Base-by-base conservation (phyloP, 768 basidiomycete species). In the Mycena floridula region DNA sequence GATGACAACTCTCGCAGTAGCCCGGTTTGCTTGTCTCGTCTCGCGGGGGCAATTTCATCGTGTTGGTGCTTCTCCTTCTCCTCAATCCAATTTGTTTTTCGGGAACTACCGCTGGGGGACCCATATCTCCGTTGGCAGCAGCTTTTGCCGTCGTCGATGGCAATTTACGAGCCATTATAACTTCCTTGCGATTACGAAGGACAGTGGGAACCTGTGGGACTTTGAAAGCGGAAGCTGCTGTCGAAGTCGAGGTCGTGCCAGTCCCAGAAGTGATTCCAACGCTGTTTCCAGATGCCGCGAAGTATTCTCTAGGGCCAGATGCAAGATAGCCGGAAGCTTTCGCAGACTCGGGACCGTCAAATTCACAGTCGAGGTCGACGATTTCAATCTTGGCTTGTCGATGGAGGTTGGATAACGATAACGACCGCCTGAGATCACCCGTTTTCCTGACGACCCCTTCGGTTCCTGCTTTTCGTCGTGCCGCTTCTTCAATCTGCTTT, bases 1-100 rank as follows among this genome's bases (percentile, higher is more conserved):
- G 57, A 28, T 94, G 78, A 62, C 96, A 99, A 59, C 92, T 94
- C 64, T 99, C 96, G 62, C 96, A 99, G 63, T 97, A 98, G 4
- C 96, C 96, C 4, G 94, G 86, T 56, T 96, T 97, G 50, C 76
- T 80, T 15, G 81, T 81, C 66, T 95, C 91, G 46, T 92, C 88
- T 28, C 89, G 79, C 57, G 79, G 82, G 6, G 86, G 82, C 44
- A 87, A 67, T 55, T 75, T 73, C 38, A 90, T 63, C 2, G 84
- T 87, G 57, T 87, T 87, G 42, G 86, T 89, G 53, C 88, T 91
- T 51, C 79, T 78, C 57, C 85, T 85, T 65, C 87, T 91, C 56
- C 78, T 74, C 40, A 92, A 65, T 35, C 71, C 49, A 28, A 64
- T 63, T 18, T 69, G 70, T 35, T 73, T 71, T 26, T 72, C 72